Evolutionary conservation across 2,329 filamentous ascomycete species (phyloP).

Genomic region (Colletotrichum tofieldiae): DNA sequence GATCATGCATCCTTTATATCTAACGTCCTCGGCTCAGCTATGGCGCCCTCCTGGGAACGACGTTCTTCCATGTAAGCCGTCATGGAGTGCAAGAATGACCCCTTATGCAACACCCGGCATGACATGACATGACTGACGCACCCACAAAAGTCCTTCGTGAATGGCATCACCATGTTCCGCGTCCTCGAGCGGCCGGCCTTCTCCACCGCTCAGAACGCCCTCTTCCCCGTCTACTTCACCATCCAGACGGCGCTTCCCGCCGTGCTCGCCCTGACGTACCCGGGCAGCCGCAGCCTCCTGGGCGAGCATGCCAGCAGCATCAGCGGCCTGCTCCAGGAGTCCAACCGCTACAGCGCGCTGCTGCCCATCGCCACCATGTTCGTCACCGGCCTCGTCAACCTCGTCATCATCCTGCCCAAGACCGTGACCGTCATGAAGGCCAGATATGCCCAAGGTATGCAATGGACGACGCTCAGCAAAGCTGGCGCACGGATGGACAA

Average conservation of each 20-base stretch:
- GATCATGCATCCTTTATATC: slow-evolving; percentile 10
- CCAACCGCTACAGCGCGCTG: slow-evolving; percentile 76
- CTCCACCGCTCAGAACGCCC: slow-evolving; percentile 81
- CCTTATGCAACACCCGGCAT: not conserved
- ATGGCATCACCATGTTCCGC: slow-evolving; percentile 82
- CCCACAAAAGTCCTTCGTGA: slow-evolving; percentile 77
- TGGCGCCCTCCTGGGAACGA: slow-evolving; percentile 88
- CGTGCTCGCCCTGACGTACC: slow-evolving; percentile 84
- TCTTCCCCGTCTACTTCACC: slow-evolving; percentile 92
- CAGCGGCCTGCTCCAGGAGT: slow-evolving; percentile 70
- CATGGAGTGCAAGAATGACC: not conserved
- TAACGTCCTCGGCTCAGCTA: slow-evolving; percentile 70
- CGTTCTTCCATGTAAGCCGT: slow-evolving; percentile 83
- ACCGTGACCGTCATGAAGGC: slow-evolving; percentile 83
- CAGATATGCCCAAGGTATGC: slow-evolving; percentile 82
- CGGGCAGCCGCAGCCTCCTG: slow-evolving; percentile 68
- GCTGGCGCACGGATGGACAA: not conserved
- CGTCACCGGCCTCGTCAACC: slow-evolving; percentile 79
- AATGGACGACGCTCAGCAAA: not conserved
- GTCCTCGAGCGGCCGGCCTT: slow-evolving; percentile 86
- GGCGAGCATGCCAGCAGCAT: slow-evolving; percentile 63
- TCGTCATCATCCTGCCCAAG: slow-evolving; percentile 79
- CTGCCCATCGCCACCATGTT: slow-evolving; percentile 80
- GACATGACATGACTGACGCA: slow-evolving; percentile 1
- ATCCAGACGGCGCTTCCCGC: slow-evolving; percentile 84